A percentile compares a stretch with the other conserved stretches of the same genome.
Conservation (phyloP, 768 basidiomycete genomes). For the Asterophora parasitica region DNA sequence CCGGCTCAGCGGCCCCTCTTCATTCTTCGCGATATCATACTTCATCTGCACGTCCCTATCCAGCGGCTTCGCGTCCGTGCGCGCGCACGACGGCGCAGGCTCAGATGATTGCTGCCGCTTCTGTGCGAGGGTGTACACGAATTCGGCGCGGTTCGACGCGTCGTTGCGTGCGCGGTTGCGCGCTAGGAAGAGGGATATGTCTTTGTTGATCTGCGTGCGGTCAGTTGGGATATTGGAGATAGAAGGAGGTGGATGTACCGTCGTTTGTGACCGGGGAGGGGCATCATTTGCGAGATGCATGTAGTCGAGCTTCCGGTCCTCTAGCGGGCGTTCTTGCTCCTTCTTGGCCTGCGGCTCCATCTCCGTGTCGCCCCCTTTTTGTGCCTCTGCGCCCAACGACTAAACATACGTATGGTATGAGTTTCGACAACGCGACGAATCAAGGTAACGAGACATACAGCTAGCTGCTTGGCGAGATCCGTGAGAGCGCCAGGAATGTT, state of each 20-base stretch:
- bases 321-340: slow-evolving; percentile 31
- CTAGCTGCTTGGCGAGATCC: slow-evolving; percentile 44
- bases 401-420: no score
- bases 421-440: no score
- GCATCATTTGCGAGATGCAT: slow-evolving; percentile 43
- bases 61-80: slow-evolving; percentile 64
- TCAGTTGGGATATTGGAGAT: slow-evolving; percentile 1
- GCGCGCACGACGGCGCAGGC: slow-evolving; percentile 55
- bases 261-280: slow-evolving; percentile 49
- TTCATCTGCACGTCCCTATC: slow-evolving; percentile 79
- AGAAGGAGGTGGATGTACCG: slow-evolving; percentile 39
- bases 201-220: slow-evolving; percentile 56
- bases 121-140: slow-evolving; percentile 54
- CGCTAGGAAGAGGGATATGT: slow-evolving; percentile 69
- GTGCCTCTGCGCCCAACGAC: slow-evolving; percentile 19
- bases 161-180: slow-evolving; percentile 68
- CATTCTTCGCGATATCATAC: slow-evolving; percentile 84
- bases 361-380: slow-evolving; percentile 6
- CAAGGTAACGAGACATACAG: slow-evolving; percentile 38
- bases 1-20: slow-evolving; percentile 66
- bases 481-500: slow-evolving; percentile 52
- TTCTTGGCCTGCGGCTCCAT: not conserved
- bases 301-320: slow-evolving; percentile 68
- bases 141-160: slow-evolving; percentile 73
- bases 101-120: slow-evolving; percentile 42